Evolutionary conservation across 495 filamentous ascomycete genomes (phyloP).

Genomic region (Hypoxylon rickii): DNA sequence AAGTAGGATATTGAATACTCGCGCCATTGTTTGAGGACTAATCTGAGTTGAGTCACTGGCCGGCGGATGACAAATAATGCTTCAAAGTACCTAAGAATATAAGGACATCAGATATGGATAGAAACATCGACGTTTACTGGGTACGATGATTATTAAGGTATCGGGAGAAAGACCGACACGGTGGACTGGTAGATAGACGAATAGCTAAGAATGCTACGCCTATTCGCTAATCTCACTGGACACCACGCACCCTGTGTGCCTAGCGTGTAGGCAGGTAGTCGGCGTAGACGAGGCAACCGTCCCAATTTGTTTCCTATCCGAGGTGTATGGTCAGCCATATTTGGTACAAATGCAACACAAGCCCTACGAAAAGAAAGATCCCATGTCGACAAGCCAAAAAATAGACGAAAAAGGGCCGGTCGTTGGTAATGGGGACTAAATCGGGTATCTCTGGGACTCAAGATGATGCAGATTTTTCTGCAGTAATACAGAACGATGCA

Average conservation of each 20-base stretch:
- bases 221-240: no score
- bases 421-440: not conserved
- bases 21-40: not conserved
- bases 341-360: not conserved
- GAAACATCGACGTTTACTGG: no score
- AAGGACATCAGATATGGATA: conserved; percentile 3
- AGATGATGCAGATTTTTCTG: no score
- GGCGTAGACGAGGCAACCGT: not conserved
- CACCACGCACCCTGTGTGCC: no score
- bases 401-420: not conserved
- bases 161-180: conserved; percentile 3
- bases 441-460: not conserved
- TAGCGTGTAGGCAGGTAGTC: no score
- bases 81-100: conserved; percentile 11
- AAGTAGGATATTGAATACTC: no score
- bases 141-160: conserved; percentile 12
- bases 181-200: not conserved
- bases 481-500: no score
- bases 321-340: not conserved
- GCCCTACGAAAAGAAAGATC: not conserved
- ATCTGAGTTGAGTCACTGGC: conserved; percentile 20
- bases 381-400: not conserved
- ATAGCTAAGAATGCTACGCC: not conserved
- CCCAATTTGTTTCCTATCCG: not conserved
- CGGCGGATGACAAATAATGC: conserved; percentile 21